Base-by-base conservation (phyloP, 2,329 filamentous ascomycete species). In the Arthroderma sp. region DNA sequence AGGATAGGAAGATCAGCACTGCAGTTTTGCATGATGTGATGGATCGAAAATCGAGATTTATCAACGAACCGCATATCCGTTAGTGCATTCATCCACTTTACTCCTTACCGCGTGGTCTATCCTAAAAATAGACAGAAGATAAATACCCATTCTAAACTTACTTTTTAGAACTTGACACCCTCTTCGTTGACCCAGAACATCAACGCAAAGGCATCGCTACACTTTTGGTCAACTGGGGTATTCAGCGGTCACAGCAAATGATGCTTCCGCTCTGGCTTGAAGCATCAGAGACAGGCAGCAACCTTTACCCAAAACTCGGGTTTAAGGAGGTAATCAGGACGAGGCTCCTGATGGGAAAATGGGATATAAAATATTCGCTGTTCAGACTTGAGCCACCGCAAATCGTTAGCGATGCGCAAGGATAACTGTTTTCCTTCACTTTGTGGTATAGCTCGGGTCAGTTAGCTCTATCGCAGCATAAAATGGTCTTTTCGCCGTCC, bases 141-240 rank as follows among this genome's bases (percentile, higher is more conserved):
- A 22, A 22, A 22, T 22, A 22, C 15, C 15, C 3, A 22, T 22
- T 22, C 15, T 22, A 22, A 22, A 22, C 15, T 22, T 22, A 22
- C 15, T 29, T 11, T 32, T 29, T 8, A 51, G 49, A 48, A 30
- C 52, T 54, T 10, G 42, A 42, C 9, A 43, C 38, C 10, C 45
- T 55, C 22, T 53, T 45, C 29, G 53, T 55, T 29, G 29, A 45
- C 28, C 52, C 52, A 4, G 44, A 48, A 3, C 48, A 48, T 22
- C 49, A 51, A 29, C 34, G 47, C 9, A 41, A 36, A 39, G 52
- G 52, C 9, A 46, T 52, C 29, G 53, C 48, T 9, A 42, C 42
- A 28, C 38, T 43, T 9, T 41, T 55, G 4, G 43, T 55, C 15
- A 44, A 48, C 8, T 53, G 50, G 48, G 52, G 53, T 3, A 34